phyloP scores from a whole-genome alignment of 2,329 filamentous ascomycete genomes.

The Xylariaceae sp. region DNA sequence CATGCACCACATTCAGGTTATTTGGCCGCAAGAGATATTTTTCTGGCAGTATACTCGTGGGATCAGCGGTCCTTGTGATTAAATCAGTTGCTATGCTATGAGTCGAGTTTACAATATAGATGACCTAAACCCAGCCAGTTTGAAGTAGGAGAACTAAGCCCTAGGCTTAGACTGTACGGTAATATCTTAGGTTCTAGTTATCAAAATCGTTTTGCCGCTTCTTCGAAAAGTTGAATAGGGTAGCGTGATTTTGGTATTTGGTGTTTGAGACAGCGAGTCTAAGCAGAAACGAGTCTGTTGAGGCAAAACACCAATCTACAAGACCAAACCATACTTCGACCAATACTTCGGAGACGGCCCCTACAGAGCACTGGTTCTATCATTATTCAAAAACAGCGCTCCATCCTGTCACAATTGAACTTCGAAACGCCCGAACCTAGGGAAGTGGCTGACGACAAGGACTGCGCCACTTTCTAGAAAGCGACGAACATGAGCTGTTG shows the following conservation, averaged over 20 bases:
- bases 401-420: conserved; percentile 14
- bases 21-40: too few species aligned
- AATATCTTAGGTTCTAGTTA: conserved; percentile 17
- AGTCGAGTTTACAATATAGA: too few species aligned
- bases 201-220: conserved; percentile 10
- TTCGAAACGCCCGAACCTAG: conserved; percentile 14
- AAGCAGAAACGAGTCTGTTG: conserved; percentile 5
- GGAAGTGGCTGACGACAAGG: conserved; percentile 9
- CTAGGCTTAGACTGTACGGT: conserved; percentile 10
- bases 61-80: too few species aligned
- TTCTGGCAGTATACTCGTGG: too few species aligned
- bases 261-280: conserved; percentile 5
- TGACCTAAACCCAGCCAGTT: too few species aligned
- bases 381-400: conserved; percentile 11
- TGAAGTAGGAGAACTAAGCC: conserved; percentile 2
- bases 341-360: conserved; percentile 6
- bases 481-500: conserved; percentile 11
- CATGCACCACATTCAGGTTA: too few species aligned
- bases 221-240: conserved; percentile 14
- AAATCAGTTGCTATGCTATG: too few species aligned
- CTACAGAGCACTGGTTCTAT: conserved; percentile 15
- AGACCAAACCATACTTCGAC: too few species aligned
- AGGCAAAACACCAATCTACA: conserved; percentile 1
- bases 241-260: conserved; percentile 12
- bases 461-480: conserved; percentile 17